Conservation (phyloP, 225 moss, liverwort and hornwort species). For the Thuidium tamariscinum region DNA sequence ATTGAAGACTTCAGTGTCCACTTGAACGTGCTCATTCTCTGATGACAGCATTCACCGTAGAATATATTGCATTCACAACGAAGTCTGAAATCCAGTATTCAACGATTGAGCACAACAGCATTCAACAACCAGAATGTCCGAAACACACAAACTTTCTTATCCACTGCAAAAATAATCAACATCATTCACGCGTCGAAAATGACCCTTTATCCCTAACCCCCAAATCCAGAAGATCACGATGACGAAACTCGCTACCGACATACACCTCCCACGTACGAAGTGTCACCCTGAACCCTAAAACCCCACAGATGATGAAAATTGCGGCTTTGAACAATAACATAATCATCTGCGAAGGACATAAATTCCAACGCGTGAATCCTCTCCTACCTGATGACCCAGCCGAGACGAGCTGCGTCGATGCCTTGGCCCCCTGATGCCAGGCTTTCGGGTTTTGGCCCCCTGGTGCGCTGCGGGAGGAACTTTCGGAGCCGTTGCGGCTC, state of each 20-base stretch:
- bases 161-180: neutral
- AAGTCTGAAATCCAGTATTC: neutral
- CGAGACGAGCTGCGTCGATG: conserved; percentile 20
- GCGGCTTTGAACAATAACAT: neutral
- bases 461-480: conserved; percentile 22
- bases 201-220: neutral
- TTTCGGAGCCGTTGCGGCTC: conserved; percentile 21
- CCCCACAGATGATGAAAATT: neutral
- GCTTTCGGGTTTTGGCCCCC: conserved; percentile 3
- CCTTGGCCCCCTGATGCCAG: conserved; percentile 48
- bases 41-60: neutral
- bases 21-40: neutral
- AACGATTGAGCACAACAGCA: neutral
- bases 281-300: neutral
- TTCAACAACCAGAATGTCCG: neutral
- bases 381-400: conserved; percentile 7
- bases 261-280: neutral
- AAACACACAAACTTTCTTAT: neutral
- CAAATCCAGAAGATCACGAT: neutral
- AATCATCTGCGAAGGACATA: neutral
- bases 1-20: neutral
- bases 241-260: neutral
- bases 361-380: neutral
- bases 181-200: neutral
- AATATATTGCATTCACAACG: neutral